Conservation (phyloP, 2,329 filamentous ascomycete species). For the Trichoderma atrobrunneum region DNA sequence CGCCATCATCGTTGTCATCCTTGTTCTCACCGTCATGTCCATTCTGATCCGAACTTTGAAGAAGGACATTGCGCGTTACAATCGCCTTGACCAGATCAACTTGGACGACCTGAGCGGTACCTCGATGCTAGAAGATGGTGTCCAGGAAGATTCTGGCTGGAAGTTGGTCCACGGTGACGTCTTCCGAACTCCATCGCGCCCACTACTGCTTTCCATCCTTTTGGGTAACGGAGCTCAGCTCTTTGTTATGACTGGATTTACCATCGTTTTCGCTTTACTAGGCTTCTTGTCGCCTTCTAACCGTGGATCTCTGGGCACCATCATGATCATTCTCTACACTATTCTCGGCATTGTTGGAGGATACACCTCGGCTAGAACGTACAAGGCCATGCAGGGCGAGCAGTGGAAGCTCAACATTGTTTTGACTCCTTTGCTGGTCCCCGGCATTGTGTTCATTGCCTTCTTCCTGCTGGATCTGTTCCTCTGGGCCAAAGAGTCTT, state of each 20-base stretch:
- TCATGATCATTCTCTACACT: conserved; percentile 91
- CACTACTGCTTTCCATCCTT: conserved; percentile 80
- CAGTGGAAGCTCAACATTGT: conserved; percentile 93
- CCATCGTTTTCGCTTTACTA: conserved; percentile 87
- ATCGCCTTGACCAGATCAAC: conserved; percentile 85
- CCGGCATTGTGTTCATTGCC: conserved; percentile 76
- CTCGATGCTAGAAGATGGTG: conserved; percentile 78
- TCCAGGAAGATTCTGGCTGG: conserved; percentile 98
- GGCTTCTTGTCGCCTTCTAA: conserved; percentile 96
- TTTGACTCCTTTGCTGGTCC: conserved; percentile 81
- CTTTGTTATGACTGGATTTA: conserved; percentile 95
- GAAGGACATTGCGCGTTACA: conserved; percentile 96
- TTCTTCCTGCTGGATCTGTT: conserved; percentile 97
- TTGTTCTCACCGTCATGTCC: conserved; percentile 89
- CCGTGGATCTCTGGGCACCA: conserved; percentile 87
- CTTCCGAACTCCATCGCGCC: conserved; percentile 81
- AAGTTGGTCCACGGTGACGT: conserved; percentile 97
- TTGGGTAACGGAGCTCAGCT: conserved; percentile 93
- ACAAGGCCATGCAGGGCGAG: conserved; percentile 91
- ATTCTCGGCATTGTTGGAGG: conserved; percentile 89
- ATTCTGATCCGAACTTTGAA: conserved; percentile 82
- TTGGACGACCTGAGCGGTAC: conserved; percentile 84
- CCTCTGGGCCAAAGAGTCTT: conserved; percentile 89
- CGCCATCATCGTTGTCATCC: conserved; percentile 87
- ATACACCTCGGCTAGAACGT: conserved; percentile 83